Evolutionary conservation across 2,329 filamentous ascomycete species (phyloP), one percentile per base, ranked within the genome.

Genomic region (Arthrinium puccinioides): DNA sequence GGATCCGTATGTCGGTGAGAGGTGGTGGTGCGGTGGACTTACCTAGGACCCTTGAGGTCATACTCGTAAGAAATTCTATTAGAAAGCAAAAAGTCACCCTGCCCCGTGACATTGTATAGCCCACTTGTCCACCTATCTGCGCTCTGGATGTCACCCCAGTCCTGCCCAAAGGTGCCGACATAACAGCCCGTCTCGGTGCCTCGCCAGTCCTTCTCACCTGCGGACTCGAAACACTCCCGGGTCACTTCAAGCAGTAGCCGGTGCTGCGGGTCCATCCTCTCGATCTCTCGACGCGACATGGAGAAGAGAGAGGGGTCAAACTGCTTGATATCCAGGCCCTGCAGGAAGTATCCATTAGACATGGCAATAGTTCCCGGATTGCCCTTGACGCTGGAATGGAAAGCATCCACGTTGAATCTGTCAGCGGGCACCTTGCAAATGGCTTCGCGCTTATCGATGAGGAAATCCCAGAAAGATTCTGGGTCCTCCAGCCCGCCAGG

Each of bases 191-290:
- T 57, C 7, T 48, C 41, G 4, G 46, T 52, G 1, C 61, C 62
- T 11, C 46, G 43, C 25, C 48, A 53, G 16, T 48, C 42, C 4
- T 44, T 46, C 24, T 54, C 45, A 2, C 62, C 62, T 11, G 60
- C 56, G 29, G 50, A 46, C 18, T 64, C 59, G 6, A 64, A 43
- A 20, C 45, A 51, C 36, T 66, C 62, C 6, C 52, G 49, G 5
- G 52, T 48, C 4, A 63, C 52, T 37, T 66, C 59, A 1, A 63
- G 48, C n/a, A 59, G 40, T 9, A 55, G 48, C 3, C 60, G 42
- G 37, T 64, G 61, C 19, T 61, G 59, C 2, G 62, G 61, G 34
- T 66, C 62, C 21, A 56, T 41, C 2, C 42, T 32, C 36, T 59
- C 54, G 9, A 55, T 46, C 36, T 64, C 58, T 4, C 37, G 39